These are phyloP conservation scores for Fomitopsis serialis DNA, from an alignment of 768 basidiomycete genomes.

Conservation along the genomic window DNA sequence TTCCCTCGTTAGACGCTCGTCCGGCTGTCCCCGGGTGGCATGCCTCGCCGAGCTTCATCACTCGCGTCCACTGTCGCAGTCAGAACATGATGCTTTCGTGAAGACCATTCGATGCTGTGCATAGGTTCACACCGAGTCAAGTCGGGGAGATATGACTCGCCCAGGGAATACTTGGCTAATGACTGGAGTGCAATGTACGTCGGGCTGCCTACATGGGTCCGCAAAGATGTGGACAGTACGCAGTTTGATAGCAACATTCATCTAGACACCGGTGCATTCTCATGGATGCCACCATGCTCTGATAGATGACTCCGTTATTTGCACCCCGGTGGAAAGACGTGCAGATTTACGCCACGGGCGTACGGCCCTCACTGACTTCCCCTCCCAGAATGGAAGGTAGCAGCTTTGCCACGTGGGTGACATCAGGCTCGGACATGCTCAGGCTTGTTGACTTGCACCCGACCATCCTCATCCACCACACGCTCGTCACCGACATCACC, in stretches of 20 bases:
- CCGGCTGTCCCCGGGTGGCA: slow-evolving; percentile 23
- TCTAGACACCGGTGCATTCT: not conserved
- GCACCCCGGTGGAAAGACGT: not conserved
- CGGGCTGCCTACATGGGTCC: too few species aligned
- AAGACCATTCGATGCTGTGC: too few species aligned
- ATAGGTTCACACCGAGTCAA: not conserved
- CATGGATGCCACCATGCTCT: not conserved
- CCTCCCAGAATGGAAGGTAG: not conserved
- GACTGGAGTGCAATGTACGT: too few species aligned
- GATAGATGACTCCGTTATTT: not conserved
- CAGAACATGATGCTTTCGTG: too few species aligned
- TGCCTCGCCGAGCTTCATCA: not conserved
- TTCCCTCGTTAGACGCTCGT: slow-evolving; percentile 34
- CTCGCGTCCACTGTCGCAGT: not conserved
- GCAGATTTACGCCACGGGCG: too few species aligned
- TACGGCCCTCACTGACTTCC: not conserved
- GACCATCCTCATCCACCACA: slow-evolving; percentile 3
- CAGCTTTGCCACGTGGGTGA: slow-evolving; percentile 12
- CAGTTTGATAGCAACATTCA: not conserved
- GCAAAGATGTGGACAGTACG: too few species aligned
- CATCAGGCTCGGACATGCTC: slow-evolving; percentile 7
- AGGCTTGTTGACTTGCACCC: not conserved
- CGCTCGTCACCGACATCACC: not conserved
- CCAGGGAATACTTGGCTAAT: not conserved
- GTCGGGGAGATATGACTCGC: not conserved